Evolutionary conservation across 2,329 filamentous ascomycete species (phyloP).

Genomic region (Tolypocladium pustulatum): DNA sequence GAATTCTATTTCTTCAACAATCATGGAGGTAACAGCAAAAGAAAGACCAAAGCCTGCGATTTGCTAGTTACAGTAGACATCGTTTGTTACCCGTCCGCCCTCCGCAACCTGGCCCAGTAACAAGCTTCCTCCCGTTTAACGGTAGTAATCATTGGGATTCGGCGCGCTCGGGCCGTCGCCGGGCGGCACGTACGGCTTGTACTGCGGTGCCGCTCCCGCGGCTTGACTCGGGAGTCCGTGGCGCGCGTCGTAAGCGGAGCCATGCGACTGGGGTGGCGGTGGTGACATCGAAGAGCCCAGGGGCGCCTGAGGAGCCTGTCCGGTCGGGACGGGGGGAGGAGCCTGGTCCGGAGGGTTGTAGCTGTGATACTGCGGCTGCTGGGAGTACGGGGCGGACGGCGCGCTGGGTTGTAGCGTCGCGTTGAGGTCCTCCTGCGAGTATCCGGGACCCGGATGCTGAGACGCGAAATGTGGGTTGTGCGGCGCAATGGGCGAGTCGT

Average conservation of each 20-base stretch:
- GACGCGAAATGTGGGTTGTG: slow-evolving; percentile 34
- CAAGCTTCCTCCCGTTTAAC: slow-evolving; percentile 18
- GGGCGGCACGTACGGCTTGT: slow-evolving; percentile 50
- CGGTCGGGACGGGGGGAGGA: slow-evolving; percentile 31
- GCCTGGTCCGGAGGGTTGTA: slow-evolving; percentile 27
- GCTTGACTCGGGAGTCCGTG: slow-evolving; percentile 39
- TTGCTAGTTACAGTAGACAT: not conserved
- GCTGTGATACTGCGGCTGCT: slow-evolving; percentile 27
- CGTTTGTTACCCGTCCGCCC: not conserved
- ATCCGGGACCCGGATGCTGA: slow-evolving; percentile 35
- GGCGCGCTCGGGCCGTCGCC: slow-evolving; percentile 36
- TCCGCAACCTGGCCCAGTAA: not conserved
- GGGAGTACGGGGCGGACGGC: slow-evolving; percentile 16
- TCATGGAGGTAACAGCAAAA: not conserved
- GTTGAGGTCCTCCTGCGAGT: slow-evolving; percentile 35
- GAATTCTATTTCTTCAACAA: not conserved
- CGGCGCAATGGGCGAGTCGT: slow-evolving; percentile 59
- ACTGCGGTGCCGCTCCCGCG: slow-evolving; percentile 32
- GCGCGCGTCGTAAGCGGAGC: slow-evolving; percentile 36
- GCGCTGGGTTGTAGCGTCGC: slow-evolving; percentile 14
- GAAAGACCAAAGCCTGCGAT: not conserved
- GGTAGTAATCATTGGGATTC: slow-evolving; percentile 46
- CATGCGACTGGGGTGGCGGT: slow-evolving; percentile 33
- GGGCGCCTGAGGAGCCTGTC: slow-evolving; percentile 19
- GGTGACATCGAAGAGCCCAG: slow-evolving; percentile 21